These are phyloP conservation scores for Clonostachys rhizophaga DNA, from an alignment of 2,329 filamentous ascomycete species.

Conservation along the genomic window DNA sequence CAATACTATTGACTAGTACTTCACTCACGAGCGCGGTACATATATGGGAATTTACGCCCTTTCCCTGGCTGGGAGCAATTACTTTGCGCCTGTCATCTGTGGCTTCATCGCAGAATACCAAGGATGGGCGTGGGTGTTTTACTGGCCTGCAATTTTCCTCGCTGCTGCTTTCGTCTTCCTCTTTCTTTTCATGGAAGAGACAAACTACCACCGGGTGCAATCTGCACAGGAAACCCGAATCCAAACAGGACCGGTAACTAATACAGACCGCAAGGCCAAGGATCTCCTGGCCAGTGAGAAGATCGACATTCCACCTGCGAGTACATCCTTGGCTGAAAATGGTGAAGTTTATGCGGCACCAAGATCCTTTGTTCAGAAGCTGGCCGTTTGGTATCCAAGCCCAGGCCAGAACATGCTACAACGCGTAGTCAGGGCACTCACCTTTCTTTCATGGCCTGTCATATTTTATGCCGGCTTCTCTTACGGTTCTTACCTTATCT, in stretches of 20 bases:
- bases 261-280: too few relatives aligned
- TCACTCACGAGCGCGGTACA: conserved; percentile 34
- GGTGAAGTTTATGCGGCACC: too few relatives aligned
- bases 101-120: conserved; percentile 8
- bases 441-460: conserved; percentile 34
- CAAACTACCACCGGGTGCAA: conserved; percentile 38
- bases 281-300: too few relatives aligned
- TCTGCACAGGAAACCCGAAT: not conserved
- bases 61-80: conserved; percentile 12
- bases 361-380: too few relatives aligned
- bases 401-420: not conserved
- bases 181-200: conserved; percentile 58
- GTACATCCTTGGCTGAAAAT: too few relatives aligned
- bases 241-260: not conserved
- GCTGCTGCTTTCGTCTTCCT: conserved; percentile 25
- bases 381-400: too few relatives aligned
- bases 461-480: conserved; percentile 35
- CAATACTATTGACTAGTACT: conserved; percentile 11
- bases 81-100: conserved; percentile 1
- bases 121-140: conserved; percentile 21
- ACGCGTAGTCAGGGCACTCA: conserved; percentile 28
- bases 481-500: conserved; percentile 32
- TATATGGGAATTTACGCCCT: conserved; percentile 37
- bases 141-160: conserved; percentile 32
- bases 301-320: too few relatives aligned